Conservation (phyloP, 2,329 filamentous ascomycete genomes). For the Aspergillus versicolor region DNA sequence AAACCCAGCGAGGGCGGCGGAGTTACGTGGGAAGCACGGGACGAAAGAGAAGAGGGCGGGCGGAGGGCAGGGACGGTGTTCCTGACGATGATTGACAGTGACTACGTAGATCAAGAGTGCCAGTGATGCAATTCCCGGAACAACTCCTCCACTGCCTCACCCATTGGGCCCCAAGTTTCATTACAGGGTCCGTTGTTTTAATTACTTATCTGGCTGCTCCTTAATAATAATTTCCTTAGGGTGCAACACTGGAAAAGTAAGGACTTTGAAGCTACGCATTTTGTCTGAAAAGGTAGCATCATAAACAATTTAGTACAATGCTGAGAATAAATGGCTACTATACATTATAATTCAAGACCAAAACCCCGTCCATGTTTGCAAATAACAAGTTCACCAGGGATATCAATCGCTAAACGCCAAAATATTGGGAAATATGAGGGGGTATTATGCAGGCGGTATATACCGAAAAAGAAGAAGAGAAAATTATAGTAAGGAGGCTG, state of each 20-base stretch:
- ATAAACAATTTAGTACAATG: neutral
- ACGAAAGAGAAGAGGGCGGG: neutral
- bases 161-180: neutral
- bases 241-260: too few relatives aligned
- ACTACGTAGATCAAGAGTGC: constrained; percentile 13
- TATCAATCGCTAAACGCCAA: constrained; percentile 13
- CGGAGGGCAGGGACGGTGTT: neutral
- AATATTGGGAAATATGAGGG: neutral
- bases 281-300: neutral
- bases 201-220: neutral
- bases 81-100: constrained; percentile 6
- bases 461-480: neutral
- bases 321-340: constrained; percentile 21
- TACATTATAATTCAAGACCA: constrained; percentile 12
- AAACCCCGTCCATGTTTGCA: constrained; percentile 8
- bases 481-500: neutral
- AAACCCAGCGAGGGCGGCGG: neutral
- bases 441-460: constrained; percentile 17
- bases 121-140: constrained; percentile 11
- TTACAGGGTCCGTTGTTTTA: neutral
- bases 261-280: neutral
- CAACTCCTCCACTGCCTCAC: neutral
- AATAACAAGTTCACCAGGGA: constrained; percentile 11
- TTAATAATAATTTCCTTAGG: neutral
- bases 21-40: neutral